Evolutionary conservation across 2,329 filamentous ascomycete species (phyloP).

Genomic region (Cytospora chrysosperma): DNA sequence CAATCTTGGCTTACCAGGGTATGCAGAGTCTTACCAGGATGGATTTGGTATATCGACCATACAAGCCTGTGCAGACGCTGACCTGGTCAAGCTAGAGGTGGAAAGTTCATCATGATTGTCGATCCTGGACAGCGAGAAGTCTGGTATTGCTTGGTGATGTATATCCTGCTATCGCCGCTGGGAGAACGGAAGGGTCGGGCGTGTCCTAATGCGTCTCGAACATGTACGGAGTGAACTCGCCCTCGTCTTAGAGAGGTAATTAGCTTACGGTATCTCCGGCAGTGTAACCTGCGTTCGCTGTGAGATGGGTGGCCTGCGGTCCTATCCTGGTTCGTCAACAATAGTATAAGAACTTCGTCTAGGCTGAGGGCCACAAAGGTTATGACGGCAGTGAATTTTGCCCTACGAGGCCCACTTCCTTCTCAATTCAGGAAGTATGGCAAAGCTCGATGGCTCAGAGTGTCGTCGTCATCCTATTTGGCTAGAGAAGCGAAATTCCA

Average conservation of each 20-base stretch:
- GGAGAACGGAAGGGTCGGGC: conserved; percentile 48
- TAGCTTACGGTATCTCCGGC: conserved; percentile 49
- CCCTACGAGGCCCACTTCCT: conserved; percentile 55
- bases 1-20: too few relatives aligned
- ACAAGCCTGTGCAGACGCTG: conserved; percentile 33
- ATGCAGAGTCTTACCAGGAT: conserved; percentile 27
- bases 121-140: conserved; percentile 40
- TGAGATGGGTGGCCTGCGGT: conserved; percentile 43
- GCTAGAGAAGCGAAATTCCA: too few relatives aligned
- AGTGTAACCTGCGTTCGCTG: conserved; percentile 1
- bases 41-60: conserved; percentile 37
- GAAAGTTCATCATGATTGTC: conserved; percentile 30
- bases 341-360: conserved; percentile 61
- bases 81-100: conserved; percentile 43
- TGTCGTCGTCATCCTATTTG: conserved; percentile 42
- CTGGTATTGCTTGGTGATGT: too few relatives aligned
- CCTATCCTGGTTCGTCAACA: conserved; percentile 61
- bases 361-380: conserved; percentile 59
- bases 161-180: too few relatives aligned
- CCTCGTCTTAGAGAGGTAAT: too few relatives aligned
- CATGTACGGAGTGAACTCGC: conserved; percentile 56
- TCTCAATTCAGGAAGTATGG: conserved; percentile 62
- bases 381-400: conserved; percentile 58
- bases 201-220: background rate
- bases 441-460: conserved; percentile 58